These are phyloP conservation scores for Heliamphora pulchella DNA, from an alignment of 179 eudicot species.

Conservation along the genomic window DNA sequence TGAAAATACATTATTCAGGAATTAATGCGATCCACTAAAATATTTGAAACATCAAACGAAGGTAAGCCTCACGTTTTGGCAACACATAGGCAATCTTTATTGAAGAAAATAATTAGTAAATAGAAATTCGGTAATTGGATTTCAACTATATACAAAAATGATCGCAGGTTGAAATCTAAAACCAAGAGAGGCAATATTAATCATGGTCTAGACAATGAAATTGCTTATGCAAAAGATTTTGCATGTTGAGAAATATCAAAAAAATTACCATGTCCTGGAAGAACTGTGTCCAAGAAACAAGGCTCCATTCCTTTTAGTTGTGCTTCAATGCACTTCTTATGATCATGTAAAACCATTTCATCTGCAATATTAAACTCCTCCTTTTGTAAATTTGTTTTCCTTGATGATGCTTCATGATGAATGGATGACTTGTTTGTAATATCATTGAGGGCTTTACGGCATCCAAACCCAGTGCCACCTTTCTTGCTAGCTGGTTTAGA, in stretches of 20 bases:
- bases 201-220: no score
- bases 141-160: no score
- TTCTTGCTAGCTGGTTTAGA: constrained; percentile 25
- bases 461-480: constrained; percentile 24
- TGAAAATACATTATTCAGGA: no score
- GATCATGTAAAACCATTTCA: no score
- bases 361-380: constrained; percentile 26
- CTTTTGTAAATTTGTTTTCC: constrained; percentile 17
- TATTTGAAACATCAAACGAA: no score
- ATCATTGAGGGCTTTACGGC: constrained; percentile 36
- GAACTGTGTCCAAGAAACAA: background rate
- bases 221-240: background rate
- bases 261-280: background rate
- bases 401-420: constrained; percentile 21
- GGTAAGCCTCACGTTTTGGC: no score
- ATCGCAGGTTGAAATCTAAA: no score
- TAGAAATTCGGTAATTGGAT: no score
- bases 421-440: constrained; percentile 31
- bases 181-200: no score
- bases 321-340: constrained; percentile 17
- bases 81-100: no score
- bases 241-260: background rate
- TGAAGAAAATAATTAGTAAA: no score
- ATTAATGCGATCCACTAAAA: no score
- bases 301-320: constrained; percentile 13